These are phyloP conservation scores for Bolboschoenus planiculmis DNA, from an alignment of 176 grass and related monocot genomes.

Conservation along the genomic window DNA sequence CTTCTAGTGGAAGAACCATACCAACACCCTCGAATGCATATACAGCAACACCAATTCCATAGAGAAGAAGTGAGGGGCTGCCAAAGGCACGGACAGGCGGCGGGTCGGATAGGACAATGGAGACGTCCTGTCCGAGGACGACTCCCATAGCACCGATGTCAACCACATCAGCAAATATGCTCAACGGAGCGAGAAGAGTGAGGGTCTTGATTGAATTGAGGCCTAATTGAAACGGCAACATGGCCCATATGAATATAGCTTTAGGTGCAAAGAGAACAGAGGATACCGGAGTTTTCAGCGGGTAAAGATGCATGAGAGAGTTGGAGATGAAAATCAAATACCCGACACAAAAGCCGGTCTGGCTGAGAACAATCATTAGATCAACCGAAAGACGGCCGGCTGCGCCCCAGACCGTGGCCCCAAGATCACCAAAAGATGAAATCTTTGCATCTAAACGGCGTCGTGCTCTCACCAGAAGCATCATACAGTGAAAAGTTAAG, in stretches of 20 bases:
- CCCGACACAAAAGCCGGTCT: conserved; percentile 80
- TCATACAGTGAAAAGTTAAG: conserved; percentile 92
- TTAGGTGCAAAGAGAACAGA: conserved; percentile 53
- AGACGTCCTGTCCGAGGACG: conserved; percentile 66
- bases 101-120: conserved; percentile 32
- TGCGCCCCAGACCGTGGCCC: conserved; percentile 46
- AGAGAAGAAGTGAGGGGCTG: conserved; percentile 52
- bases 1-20: conserved; percentile 83
- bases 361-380: conserved; percentile 94
- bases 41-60: conserved; percentile 84
- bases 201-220: conserved; percentile 95
- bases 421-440: conserved; percentile 76
- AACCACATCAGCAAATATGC: conserved; percentile 89
- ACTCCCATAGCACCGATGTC: conserved; percentile 94
- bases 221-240: conserved; percentile 86
- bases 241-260: conserved; percentile 62
- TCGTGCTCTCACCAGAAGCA: conserved; percentile 71
- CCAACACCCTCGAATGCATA: conserved; percentile 96
- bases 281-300: background rate
- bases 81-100: conserved; percentile 52
- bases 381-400: conserved; percentile 60
- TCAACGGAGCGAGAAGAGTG: conserved; percentile 83
- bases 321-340: conserved; percentile 96
- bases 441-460: conserved; percentile 65
- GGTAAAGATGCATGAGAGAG: conserved; percentile 61